Base-by-base conservation (phyloP, 2,329 filamentous ascomycete genomes). In the Ophiostoma novo-ulmi region DNA sequence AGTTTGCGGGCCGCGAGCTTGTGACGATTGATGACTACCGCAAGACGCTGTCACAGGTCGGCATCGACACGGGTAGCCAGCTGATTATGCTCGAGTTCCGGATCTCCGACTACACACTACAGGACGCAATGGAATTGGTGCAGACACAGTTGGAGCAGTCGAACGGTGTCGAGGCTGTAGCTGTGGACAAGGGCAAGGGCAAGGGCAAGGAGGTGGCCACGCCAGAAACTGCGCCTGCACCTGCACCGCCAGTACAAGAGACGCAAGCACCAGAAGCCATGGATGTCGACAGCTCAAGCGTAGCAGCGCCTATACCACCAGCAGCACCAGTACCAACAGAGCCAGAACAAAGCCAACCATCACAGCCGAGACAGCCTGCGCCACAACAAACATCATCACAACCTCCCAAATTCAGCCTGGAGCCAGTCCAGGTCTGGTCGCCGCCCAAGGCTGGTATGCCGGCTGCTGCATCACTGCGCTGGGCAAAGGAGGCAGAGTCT, bases 51-150 rank as follows among this genome's bases (percentile, higher is more conserved):
- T 89, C 89, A 5, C 92, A 97, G 78, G 82, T 98, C 22, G 95
- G 95, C 0, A 90, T 96, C 76, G 96, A 94, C 77, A 90, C 88
- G 67, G 94, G 95, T 6, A 94, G 87, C 76, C 89, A 92, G 5
- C 81, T 97, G 70, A 84, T 99, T 70, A 87, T 92, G 71, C 80
- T 99, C 72, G 88, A 84, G 44, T 98, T 94, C 80, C 88, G 86
- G 77, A 85, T 85, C 73, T 95, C 92, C 7, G 89, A 91, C 14
- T 88, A 87, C 77, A 93, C 93, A 2, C 80, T 98, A 38, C 92
- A 93, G 75, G 91, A 94, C 73, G 94, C 94, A 11, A 93, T 97
- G 89, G 82, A 84, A 66, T 86, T 94, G 76, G 97, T 98, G 73
- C 72, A 73, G 38, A 44, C 26, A 20, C 41, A 71, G 48, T 38